Evolutionary conservation across 1,139 yeast genomes (phyloP).

Genomic region (Taphrina pruni): DNA sequence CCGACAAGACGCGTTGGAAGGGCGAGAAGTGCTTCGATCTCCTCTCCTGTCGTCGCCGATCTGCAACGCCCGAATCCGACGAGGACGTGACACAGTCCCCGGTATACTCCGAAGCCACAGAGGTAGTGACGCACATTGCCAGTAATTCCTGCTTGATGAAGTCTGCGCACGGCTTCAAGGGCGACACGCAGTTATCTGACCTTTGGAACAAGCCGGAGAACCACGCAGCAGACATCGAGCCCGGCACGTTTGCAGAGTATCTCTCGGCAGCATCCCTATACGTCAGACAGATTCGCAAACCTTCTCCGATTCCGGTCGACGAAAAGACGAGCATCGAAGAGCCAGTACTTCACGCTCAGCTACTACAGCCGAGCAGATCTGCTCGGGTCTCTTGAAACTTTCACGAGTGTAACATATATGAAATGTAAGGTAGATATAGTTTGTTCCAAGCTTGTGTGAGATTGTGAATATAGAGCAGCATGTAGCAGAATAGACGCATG

Average conservation of each 20-base stretch:
- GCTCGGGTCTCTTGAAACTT: not conserved
- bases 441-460: no score
- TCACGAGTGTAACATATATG: no score
- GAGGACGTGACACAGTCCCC: conserved; percentile 1
- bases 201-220: conserved; percentile 25
- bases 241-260: conserved; percentile 18
- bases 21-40: conserved; percentile 19
- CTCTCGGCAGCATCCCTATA: conserved; percentile 12
- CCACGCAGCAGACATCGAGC: conserved; percentile 6
- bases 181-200: conserved; percentile 27
- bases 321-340: conserved; percentile 1
- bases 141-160: conserved; percentile 14
- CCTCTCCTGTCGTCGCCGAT: conserved; percentile 5
- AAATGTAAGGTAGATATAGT: no score
- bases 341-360: conserved; percentile 7
- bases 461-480: no score
- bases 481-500: no score
- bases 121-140: not conserved
- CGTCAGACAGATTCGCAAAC: conserved; percentile 4
- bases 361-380: conserved; percentile 4
- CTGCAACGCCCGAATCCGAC: not conserved
- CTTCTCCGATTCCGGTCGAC: conserved; percentile 3
- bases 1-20: conserved; percentile 9
- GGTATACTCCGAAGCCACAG: not conserved
- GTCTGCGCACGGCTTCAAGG: conserved; percentile 28